Evolutionary conservation across 2,329 filamentous ascomycete species (phyloP), one percentile per base, ranked within the genome.

Genomic region (Hirsutella thompsonii): DNA sequence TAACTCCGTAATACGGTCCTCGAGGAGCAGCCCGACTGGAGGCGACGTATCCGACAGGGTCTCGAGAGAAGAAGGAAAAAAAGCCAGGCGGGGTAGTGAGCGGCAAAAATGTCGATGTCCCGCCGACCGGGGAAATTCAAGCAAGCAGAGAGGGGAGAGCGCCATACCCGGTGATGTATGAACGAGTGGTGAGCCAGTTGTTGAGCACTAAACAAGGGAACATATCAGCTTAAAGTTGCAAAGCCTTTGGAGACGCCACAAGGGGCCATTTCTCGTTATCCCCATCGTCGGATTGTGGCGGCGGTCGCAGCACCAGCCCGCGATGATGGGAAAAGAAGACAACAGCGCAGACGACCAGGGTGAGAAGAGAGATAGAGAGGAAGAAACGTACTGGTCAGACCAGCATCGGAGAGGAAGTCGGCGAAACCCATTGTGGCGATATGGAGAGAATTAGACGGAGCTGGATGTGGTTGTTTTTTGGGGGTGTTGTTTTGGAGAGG

Each of bases 131-230:
- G 14, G n/a, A 34, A 16, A 34, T 6, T 3, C 4, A 19, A 19
- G 18, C 32, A 18, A 18, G 9, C 30, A 18, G 32, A 18, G 32
- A 21, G 18, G 33, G 16, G 26, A 42, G 28, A 32, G n/a, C 9
- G 5, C 10, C 83, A 62, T 80, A 88, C 83, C 83, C 83, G 67
- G 79, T 68, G 56, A 89, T 78, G 70, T 89, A 89, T 66, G 78
- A 83, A 58, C 80, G 76, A 56, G 79, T 83, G 59, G 69, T 69
- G 55, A 81, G 67, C 76, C 76, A 83, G 67, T 66, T 72, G 69
- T 84, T 78, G 50, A 83, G 72, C 52, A 79, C 74, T 79, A 54
- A 36, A 41, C 21, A 35, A 39, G 34, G 29, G 23, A 37, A 41
- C n/a, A 20, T 16, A 14, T 37, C 32, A 34, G 32, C 18, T 16